phyloP scores from a whole-genome alignment of 2,329 filamentous ascomycete species.

The Aspergillus niger region DNA sequence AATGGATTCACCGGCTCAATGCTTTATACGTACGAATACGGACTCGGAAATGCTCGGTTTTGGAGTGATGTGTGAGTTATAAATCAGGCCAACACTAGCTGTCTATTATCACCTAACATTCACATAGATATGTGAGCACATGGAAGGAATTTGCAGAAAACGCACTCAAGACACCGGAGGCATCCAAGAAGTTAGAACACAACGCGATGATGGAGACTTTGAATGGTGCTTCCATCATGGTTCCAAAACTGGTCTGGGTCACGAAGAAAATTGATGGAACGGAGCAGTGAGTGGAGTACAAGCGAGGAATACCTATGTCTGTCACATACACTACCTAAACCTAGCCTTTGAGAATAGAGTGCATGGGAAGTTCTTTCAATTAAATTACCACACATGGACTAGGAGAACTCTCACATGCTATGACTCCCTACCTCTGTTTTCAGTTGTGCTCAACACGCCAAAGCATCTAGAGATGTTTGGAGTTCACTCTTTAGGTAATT shows the following conservation, averaged over 20 bases:
- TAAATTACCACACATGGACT: too few relatives aligned
- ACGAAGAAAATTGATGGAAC: neutral
- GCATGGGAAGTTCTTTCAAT: too few relatives aligned
- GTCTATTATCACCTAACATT: neutral
- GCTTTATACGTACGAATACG: constrained; percentile 4
- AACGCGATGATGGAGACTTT: neutral
- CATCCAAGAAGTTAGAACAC: neutral
- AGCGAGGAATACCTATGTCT: neutral
- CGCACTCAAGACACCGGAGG: neutral
- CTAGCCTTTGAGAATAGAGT: too few relatives aligned
- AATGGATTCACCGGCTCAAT: constrained; percentile 1
- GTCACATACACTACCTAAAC: too few relatives aligned
- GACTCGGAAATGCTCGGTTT: neutral
- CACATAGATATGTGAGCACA: neutral
- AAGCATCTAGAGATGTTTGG: too few relatives aligned
- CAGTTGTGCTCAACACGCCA: too few relatives aligned
- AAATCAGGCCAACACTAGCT: neutral
- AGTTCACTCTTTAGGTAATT: too few relatives aligned
- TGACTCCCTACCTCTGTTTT: too few relatives aligned
- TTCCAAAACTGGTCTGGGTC: constrained; percentile 1
- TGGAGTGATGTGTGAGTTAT: neutral
- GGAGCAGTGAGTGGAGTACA: neutral
- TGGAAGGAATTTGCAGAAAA: neutral
- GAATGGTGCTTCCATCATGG: constrained; percentile 3
- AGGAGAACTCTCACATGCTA: too few relatives aligned